Evolutionary conservation across 2,329 filamentous ascomycete genomes (phyloP).

Genomic region (Harringtonia aguacate): DNA sequence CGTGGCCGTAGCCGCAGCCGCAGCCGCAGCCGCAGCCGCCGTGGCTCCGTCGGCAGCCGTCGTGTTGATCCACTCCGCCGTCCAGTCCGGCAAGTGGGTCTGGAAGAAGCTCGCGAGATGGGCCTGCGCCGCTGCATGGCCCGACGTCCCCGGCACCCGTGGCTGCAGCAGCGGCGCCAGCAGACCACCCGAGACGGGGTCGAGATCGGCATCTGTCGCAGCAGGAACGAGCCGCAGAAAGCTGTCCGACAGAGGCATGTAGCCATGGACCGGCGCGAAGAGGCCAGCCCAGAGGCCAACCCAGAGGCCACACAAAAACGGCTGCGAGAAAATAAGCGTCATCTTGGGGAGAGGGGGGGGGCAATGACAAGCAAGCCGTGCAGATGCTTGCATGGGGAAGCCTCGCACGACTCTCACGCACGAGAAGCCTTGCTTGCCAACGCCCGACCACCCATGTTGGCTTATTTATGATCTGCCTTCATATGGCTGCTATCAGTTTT

Average conservation of each 20-base stretch:
- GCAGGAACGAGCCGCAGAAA: conserved; percentile 53
- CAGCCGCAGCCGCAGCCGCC: too few relatives aligned
- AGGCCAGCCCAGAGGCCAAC: conserved; percentile 16
- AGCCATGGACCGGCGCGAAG: conserved; percentile 18
- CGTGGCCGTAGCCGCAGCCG: too few relatives aligned
- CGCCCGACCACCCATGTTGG: too few relatives aligned
- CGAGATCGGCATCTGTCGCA: conserved; percentile 50
- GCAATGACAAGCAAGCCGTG: too few relatives aligned
- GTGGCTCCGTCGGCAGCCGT: conserved; percentile 50
- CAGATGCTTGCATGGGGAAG: too few relatives aligned
- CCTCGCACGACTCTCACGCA: too few relatives aligned
- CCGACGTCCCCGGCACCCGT: conserved; percentile 63
- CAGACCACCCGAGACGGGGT: conserved; percentile 56
- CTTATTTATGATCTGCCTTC: too few relatives aligned
- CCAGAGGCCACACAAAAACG: conserved; percentile 1
- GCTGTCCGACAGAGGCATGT: conserved; percentile 47
- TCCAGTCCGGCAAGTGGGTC: conserved; percentile 58
- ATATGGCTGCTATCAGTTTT: too few relatives aligned
- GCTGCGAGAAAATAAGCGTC: too few relatives aligned
- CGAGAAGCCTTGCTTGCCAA: too few relatives aligned
- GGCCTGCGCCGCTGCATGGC: conserved; percentile 52
- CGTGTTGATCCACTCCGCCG: conserved; percentile 63
- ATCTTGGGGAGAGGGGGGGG: too few relatives aligned
- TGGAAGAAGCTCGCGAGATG: conserved; percentile 67
- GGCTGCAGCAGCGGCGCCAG: conserved; percentile 67